Conservation (phyloP, 352 stramenopile species). For the Globisporangium echinulatum region DNA sequence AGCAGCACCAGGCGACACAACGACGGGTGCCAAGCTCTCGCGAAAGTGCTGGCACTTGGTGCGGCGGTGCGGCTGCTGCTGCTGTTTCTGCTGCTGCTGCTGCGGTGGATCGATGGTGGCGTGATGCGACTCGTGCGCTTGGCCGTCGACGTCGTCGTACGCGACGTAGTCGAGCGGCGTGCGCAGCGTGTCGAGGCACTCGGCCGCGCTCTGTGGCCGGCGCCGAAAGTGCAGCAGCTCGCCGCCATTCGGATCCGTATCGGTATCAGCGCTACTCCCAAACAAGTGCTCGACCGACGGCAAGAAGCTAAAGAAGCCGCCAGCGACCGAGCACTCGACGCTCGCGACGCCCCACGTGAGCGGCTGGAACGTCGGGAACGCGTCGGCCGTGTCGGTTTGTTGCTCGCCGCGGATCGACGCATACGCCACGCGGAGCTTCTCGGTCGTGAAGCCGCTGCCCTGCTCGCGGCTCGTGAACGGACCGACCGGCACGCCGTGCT, state of each 20-base stretch:
- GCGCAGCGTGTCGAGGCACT: constrained; percentile 12
- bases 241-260: background rate
- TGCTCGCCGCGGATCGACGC: constrained; percentile 20
- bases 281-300: constrained; percentile 20
- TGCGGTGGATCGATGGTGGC: background rate
- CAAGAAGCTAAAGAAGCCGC: constrained; percentile 22
- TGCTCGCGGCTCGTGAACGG: constrained; percentile 48
- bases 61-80: background rate
- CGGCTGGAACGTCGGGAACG: constrained; percentile 12
- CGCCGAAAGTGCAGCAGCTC: constrained; percentile 2
- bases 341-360: constrained; percentile 38
- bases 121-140: background rate
- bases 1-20: background rate
- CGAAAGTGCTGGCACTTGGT: constrained; percentile 12
- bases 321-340: constrained; percentile 26
- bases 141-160: constrained; percentile 17
- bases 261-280: background rate
- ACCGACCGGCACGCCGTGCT: constrained; percentile 39
- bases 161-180: constrained; percentile 21
- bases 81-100: background rate
- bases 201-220: constrained; percentile 14
- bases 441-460: constrained; percentile 32
- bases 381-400: constrained; percentile 7
- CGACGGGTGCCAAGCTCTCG: constrained; percentile 11
- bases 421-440: constrained; percentile 37